Conservation (phyloP, 2,329 filamentous ascomycete genomes). For the Neoascochyta sp. region DNA sequence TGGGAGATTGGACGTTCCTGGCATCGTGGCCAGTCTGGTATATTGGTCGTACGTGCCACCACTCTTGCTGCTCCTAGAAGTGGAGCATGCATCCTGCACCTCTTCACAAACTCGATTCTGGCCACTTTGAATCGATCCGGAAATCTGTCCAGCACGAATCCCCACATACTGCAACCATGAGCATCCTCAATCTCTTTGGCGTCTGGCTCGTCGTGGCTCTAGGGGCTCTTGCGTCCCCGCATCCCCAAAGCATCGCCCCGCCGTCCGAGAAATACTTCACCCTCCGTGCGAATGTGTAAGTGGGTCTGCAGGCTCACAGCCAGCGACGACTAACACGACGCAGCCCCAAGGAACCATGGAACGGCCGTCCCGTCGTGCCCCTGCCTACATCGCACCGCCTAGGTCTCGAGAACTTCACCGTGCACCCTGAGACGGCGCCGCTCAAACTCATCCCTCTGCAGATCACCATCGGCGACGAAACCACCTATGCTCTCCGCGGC, state of each 20-base stretch:
- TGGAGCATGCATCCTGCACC: neutral
- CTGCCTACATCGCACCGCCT: constrained; percentile 12
- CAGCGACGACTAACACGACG: neutral
- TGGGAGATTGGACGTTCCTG: too few species aligned
- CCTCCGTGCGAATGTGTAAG: constrained; percentile 9
- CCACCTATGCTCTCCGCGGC: constrained; percentile 14
- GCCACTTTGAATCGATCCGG: too few species aligned
- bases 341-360: constrained; percentile 16
- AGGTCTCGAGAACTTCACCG: constrained; percentile 26
- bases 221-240: neutral
- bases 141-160: too few species aligned
- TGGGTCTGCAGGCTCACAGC: neutral
- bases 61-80: too few species aligned
- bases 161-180: neutral
- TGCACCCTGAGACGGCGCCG: constrained; percentile 14
- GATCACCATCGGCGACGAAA: constrained; percentile 5
- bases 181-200: neutral
- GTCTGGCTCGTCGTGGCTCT: neutral
- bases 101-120: constrained; percentile 1
- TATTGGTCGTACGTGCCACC: too few species aligned
- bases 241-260: neutral
- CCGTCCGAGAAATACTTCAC: constrained; percentile 3
- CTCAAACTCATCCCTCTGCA: constrained; percentile 12
- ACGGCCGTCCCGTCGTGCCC: constrained; percentile 11
- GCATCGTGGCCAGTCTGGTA: too few species aligned